Conservation (phyloP, 2,329 filamentous ascomycete species). For the Neonectria punicea region DNA sequence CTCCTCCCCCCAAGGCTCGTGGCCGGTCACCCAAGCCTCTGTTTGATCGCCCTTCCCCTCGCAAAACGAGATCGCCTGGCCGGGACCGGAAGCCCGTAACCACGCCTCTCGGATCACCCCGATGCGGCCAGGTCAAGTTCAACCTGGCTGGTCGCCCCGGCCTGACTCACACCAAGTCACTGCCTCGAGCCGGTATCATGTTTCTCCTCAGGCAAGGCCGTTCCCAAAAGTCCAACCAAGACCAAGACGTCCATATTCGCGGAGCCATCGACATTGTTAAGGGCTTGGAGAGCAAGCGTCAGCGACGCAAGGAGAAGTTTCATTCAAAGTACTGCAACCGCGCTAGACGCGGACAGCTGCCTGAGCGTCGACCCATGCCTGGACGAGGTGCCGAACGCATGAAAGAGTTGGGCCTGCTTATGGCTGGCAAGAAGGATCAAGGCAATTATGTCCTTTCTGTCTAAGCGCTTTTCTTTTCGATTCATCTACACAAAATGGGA, state of each 20-base stretch:
- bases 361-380: conserved; percentile 74
- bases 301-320: conserved; percentile 92
- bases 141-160: conserved; percentile 67
- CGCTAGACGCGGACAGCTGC: conserved; percentile 73
- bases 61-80: conserved; percentile 75
- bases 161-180: conserved; percentile 82
- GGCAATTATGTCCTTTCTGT: conserved; percentile 83
- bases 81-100: conserved; percentile 66
- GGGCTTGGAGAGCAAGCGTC: conserved; percentile 92
- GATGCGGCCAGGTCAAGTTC: conserved; percentile 52
- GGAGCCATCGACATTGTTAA: conserved; percentile 99
- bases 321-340: conserved; percentile 90
- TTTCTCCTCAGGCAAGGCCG: conserved; percentile 65
- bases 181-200: conserved; percentile 81
- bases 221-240: conserved; percentile 46
- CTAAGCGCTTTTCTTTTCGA: conserved; percentile 50
- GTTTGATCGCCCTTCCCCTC: conserved; percentile 76
- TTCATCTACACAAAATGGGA: conserved; percentile 1
- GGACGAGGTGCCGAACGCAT: conserved; percentile 94
- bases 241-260: conserved; percentile 74
- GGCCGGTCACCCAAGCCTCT: conserved; percentile 64
- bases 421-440: conserved; percentile 81
- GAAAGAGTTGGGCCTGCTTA: conserved; percentile 81
- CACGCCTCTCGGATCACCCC: conserved; percentile 53
- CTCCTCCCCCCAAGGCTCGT: conserved; percentile 57